Evolutionary conservation across 75 land plant genomes (phyloP), one percentile per base, ranked within the genome.

Genomic region (Azolla pinnata): DNA sequence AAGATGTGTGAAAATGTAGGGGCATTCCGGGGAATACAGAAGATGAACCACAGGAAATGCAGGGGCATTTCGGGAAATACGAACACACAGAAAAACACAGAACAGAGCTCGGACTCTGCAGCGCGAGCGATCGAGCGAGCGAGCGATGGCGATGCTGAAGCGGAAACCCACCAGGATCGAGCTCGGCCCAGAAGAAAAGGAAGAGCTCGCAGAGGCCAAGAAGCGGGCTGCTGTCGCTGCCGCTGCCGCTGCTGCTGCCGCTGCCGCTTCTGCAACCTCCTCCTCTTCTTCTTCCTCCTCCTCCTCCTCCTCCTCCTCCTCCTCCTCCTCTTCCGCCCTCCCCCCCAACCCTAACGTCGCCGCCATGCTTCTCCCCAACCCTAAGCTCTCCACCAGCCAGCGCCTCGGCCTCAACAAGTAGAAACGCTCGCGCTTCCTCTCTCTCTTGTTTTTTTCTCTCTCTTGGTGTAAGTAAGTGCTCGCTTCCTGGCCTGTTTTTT

Each of bases 101-200:
- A n/a, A n/a, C n/a, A n/a, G n/a, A n/a, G n/a, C n/a, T n/a, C n/a
- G n/a, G n/a, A n/a, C n/a, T n/a, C n/a, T n/a, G n/a, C n/a, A n/a
- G n/a, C n/a, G n/a, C n/a, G n/a, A n/a, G n/a, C n/a, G n/a, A n/a
- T n/a, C n/a, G n/a, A n/a, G n/a, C n/a, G n/a, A n/a, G n/a, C n/a
- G n/a, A n/a, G n/a, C n/a, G n/a, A n/a, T n/a, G n/a, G n/a, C 57
- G 60, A 86, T 87, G 91, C 64, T 83, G 71, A 61, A 79, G 66
- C 60, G 91, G 60, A 83, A 87, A 51, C 82, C 91, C 0, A 81
- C 67, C 55, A 74, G 79, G 70, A 60, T 81, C 57, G 84, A 87
- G 67, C 71, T 87, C 33, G 60, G 71, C 56, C 53, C 74, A 48
- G 91, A 81, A 42, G 92, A 84, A 76, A 81, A 76, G 60, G 74